Base-by-base conservation (phyloP, 2,329 filamentous ascomycete genomes). In the Metarhizium sp. region DNA sequence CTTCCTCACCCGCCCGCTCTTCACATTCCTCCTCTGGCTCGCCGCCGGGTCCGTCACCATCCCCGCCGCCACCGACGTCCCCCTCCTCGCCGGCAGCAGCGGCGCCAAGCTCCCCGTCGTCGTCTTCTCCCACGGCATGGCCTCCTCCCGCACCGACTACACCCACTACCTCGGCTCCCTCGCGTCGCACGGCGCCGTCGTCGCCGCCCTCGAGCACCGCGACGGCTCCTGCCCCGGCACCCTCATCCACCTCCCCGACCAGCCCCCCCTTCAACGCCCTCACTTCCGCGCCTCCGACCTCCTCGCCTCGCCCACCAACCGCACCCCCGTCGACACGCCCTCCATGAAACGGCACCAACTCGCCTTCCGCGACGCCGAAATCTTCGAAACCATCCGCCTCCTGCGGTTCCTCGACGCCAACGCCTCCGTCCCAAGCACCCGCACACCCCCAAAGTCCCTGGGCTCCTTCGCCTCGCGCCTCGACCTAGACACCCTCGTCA, bases 111-210 rank as follows among this genome's bases (percentile, higher is more conserved):
- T 75, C 32, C 75, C 77, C 8, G 67, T 79, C 57, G 65, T 79
- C 57, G 64, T 80, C 59, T 78, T 80, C 61, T 78, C 77, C 5
- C 78, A 80, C 59, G 78, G 78, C 47, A 76, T 76, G 64, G 76
- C 75, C 29, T 75, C 73, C 46, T 76, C 73, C 0, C 66, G 77
- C 25, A 78, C 75, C 1, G 76, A 79, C 61, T 80, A 80, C 64
- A 78, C 76, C 0, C 69, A 78, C 62, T 79, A 74, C 60, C 69
- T 77, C 16, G 75, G 75, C 56, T 74, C 78, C 56, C 67, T 80
- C 1, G 77, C 78, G 8, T 75, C 73, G n/a, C 69, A 72, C 1
- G 78, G 78, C 8, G 69, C 73, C 52, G 64, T 80, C 16, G 72
- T 80, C 34, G 78, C 75, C 42, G 73, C 76, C 38, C 57, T 80